phyloP scores from a whole-genome alignment of 352 stramenopile species.

The Plasmopara muralis region DNA sequence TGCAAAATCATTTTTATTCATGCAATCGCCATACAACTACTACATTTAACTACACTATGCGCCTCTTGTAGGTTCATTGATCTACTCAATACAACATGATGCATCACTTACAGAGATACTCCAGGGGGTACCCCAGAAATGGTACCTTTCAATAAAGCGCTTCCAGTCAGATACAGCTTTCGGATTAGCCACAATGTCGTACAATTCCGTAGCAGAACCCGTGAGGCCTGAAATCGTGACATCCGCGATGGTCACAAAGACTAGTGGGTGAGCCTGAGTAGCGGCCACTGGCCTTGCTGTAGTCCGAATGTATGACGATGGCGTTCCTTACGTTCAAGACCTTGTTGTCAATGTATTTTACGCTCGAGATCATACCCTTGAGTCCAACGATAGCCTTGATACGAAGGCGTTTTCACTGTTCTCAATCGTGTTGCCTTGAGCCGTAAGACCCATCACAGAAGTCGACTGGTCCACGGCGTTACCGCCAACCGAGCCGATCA shows the following conservation, averaged over 20 bases:
- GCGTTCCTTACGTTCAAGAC: conserved; percentile 7
- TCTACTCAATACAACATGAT: too few species aligned
- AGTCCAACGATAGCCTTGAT: conserved; percentile 18
- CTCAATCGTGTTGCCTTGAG: too few species aligned
- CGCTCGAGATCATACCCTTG: conserved; percentile 10
- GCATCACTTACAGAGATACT: too few species aligned
- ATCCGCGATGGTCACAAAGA: conserved; percentile 25
- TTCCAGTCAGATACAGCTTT: background rate
- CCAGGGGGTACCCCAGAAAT: too few species aligned
- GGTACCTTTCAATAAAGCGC: too few species aligned
- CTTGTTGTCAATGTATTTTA: conserved; percentile 9
- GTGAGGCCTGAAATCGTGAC: conserved; percentile 8
- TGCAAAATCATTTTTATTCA: too few species aligned
- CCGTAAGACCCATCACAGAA: too few species aligned
- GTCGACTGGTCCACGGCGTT: too few species aligned
- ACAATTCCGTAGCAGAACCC: conserved; percentile 16
- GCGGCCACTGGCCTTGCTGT: conserved; percentile 5
- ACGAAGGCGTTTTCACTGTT: conserved; percentile 6
- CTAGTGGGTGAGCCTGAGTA: conserved; percentile 13
- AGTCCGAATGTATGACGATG: conserved; percentile 10
- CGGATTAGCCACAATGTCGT: conserved; percentile 21
- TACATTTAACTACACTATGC: too few species aligned
- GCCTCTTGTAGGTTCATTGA: too few species aligned
- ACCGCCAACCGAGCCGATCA: too few species aligned
- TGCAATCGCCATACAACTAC: too few species aligned